phyloP scores from a whole-genome alignment of 805 yeast genomes.

The Candida oleophila region DNA sequence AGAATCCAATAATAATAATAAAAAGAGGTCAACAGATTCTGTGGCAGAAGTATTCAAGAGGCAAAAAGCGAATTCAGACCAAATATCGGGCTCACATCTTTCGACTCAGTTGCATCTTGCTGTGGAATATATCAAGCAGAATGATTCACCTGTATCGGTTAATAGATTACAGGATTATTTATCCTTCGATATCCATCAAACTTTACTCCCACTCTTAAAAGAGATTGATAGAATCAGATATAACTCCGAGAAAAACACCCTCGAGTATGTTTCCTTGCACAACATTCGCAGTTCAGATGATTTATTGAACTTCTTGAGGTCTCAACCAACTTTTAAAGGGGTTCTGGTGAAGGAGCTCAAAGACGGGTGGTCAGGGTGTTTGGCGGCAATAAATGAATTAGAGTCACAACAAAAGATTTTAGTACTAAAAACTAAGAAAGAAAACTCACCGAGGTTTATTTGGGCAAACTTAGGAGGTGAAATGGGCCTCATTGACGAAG shows the following conservation, averaged over 20 bases:
- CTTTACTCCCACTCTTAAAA: constrained; percentile 67
- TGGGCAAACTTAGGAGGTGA: constrained; percentile 88
- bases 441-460: constrained; percentile 84
- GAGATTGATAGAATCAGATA: constrained; percentile 77
- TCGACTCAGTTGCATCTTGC: constrained; percentile 89
- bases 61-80: constrained; percentile 25
- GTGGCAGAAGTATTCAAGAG: constrained; percentile 35
- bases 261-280: constrained; percentile 86
- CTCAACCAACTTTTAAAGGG: constrained; percentile 87
- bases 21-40: constrained; percentile 15
- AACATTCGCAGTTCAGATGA: constrained; percentile 82
- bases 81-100: constrained; percentile 56
- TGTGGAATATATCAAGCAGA: constrained; percentile 78
- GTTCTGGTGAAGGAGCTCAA: constrained; percentile 74
- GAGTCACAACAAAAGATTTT: constrained; percentile 76
- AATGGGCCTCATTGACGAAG: constrained; percentile 69
- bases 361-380: constrained; percentile 95
- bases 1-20: constrained; percentile 4
- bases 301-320: constrained; percentile 66
- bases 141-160: constrained; percentile 69
- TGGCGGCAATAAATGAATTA: constrained; percentile 71
- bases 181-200: constrained; percentile 56
- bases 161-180: constrained; percentile 66
- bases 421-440: constrained; percentile 89
- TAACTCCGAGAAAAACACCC: constrained; percentile 58